These are phyloP conservation scores for Apophysomyces ossiformis DNA, from an alignment of 371 early-diverging fungal genomes.

Conservation along the genomic window DNA sequence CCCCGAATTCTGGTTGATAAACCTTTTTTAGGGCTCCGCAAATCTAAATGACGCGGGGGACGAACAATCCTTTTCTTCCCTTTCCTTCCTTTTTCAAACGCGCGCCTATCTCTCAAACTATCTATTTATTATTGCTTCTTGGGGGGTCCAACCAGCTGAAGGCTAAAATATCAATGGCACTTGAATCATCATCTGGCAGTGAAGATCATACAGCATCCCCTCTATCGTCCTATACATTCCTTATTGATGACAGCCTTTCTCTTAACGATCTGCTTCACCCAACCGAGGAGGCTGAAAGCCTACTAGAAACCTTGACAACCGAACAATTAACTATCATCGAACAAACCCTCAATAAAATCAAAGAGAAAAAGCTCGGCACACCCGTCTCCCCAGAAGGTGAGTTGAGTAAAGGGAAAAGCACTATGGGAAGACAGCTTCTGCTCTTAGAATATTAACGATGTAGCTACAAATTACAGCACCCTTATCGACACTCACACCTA, in stretches of 20 bases:
- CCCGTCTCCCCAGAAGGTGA: not conserved
- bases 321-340: constrained; percentile 46
- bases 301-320: constrained; percentile 39
- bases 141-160: not conserved
- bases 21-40: constrained; percentile 5
- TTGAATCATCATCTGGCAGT: not conserved
- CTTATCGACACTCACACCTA: not conserved
- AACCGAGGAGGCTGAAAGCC: constrained; percentile 37
- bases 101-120: not conserved
- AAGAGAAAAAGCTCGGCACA: constrained; percentile 30
- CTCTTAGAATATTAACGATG: not conserved
- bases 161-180: not conserved
- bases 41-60: constrained; percentile 9
- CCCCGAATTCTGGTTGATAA: constrained; percentile 11
- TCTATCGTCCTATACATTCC: not conserved
- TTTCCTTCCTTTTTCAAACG: constrained; percentile 11
- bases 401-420: not conserved
- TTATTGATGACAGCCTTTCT: not conserved
- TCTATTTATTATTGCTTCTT: not conserved
- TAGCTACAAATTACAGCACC: not conserved
- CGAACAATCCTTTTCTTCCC: constrained; percentile 9
- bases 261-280: constrained; percentile 42
- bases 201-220: not conserved
- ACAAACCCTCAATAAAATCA: constrained; percentile 41
- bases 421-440: too few species aligned